Base-by-base conservation (phyloP, 768 basidiomycete genomes). In the Boletus sp. region DNA sequence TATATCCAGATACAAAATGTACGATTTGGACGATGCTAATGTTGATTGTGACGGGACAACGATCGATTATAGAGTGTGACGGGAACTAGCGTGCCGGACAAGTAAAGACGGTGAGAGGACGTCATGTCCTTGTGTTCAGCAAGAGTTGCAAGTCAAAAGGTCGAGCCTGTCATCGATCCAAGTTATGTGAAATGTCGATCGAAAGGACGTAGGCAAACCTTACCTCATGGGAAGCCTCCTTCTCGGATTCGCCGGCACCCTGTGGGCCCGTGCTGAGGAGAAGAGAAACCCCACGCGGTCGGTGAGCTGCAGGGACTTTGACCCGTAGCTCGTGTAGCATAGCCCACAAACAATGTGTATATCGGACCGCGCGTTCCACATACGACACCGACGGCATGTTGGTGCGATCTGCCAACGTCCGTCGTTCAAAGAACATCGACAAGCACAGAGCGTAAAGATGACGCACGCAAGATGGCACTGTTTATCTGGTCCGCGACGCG, bases 401-500 rank as follows among this genome's bases (percentile, higher is more conserved):
- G 3, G 73, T 76, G 46, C 80, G 75, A 65, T 83, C 89, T 90
- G 47, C 28, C 54, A 47, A 37, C 15, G 14, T 20, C 17, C 15
- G 36, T 41, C 24, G 6, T 50, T 69, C 52, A 59, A 47, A 50
- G 9, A 11, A 29, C 24, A 7, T 47, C 32, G 15, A 52, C 7
- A 20, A 20, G 9, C 18, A 55, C 37, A 1, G 4, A 5, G 12
- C 2, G 39, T 8, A 3, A 54, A 52, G 17, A 36, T 2, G 2
- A 79, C 91, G 68, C 64, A 94, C 94, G 76, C 12, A 97, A 72
- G 47, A 97, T 89, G 15, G 94, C 94, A 44, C 83, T 79, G 61
- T 95, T 90, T 41, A 98, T 86, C 73, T 94, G 90, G 55, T 92
- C 89, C 6, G 94, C 94, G 20, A 97, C 82, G 6, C 82, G 83